Percentiles rank a stretch among this genome's conserved stretches.
Conservation (phyloP, 2,329 filamentous ascomycete species). For the Colletotrichum higginsianum region DNA sequence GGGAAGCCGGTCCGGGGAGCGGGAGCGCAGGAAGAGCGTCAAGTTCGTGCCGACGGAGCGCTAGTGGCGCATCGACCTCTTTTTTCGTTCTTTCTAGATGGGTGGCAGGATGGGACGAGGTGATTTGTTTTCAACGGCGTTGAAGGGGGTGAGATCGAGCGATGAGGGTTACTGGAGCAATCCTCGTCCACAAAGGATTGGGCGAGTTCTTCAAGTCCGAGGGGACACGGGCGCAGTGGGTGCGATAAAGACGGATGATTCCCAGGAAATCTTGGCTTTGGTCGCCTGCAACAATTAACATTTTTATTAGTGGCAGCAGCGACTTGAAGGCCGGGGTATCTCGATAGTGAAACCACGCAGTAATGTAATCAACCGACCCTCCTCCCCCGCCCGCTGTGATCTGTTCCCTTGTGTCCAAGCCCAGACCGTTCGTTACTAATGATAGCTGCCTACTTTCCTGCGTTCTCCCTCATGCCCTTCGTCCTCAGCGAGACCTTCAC, state of each 20-base stretch:
- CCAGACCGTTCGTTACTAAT: neutral
- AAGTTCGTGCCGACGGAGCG: conserved; percentile 68
- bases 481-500: conserved; percentile 68
- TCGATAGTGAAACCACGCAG: conserved; percentile 31
- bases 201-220: neutral
- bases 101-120: neutral
- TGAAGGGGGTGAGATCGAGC: neutral
- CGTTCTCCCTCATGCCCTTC: conserved; percentile 69
- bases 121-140: neutral
- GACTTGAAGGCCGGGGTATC: conserved; percentile 36
- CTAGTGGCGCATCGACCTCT: conserved; percentile 30
- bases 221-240: conserved; percentile 3
- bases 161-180: neutral
- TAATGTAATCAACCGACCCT: conserved; percentile 3
- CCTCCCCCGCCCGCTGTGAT: neutral
- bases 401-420: neutral
- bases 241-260: neutral
- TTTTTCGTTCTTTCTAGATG: conserved; percentile 18
- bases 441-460: conserved; percentile 33
- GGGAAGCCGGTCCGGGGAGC: conserved; percentile 56
- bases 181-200: too few species aligned
- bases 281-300: conserved; percentile 14
- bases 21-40: conserved; percentile 75
- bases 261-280: neutral
- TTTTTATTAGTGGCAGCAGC: conserved; percentile 16